Conservation (phyloP, 192 early-diverging fungal genomes). For the Coemansia sp. region DNA sequence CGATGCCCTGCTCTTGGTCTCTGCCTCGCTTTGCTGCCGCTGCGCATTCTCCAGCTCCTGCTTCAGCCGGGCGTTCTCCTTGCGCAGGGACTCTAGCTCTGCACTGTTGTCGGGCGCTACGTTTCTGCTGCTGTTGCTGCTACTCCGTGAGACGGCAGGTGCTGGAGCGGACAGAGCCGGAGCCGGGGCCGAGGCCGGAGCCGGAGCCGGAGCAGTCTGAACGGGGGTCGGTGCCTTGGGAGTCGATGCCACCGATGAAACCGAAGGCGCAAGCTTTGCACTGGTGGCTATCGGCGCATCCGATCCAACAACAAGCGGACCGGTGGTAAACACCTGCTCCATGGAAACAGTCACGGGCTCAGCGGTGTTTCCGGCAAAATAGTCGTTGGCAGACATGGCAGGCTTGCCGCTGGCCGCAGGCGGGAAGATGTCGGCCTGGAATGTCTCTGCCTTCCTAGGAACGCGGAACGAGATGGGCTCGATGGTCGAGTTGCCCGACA, state of each 20-base stretch:
- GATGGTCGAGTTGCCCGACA: conserved; percentile 73
- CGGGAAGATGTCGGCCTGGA: conserved; percentile 96
- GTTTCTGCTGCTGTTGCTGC: conserved; percentile 55
- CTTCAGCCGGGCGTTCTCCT: conserved; percentile 62
- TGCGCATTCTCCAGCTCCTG: conserved; percentile 24
- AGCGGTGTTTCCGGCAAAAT: conserved; percentile 81
- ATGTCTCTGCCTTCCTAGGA: conserved; percentile 91
- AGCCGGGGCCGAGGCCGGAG: not conserved
- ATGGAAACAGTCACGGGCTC: conserved; percentile 62
- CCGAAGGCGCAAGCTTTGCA: not conserved
- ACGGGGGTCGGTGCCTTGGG: too few relatives aligned
- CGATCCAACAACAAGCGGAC: conserved; percentile 33
- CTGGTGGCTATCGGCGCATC: conserved; percentile 6
- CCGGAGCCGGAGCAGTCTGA: not conserved
- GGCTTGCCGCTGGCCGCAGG: conserved; percentile 77
- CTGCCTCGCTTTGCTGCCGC: conserved; percentile 15
- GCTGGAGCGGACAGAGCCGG: conserved; percentile 9
- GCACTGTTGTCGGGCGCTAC: conserved; percentile 24
- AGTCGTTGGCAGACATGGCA: conserved; percentile 88
- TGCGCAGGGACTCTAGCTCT: conserved; percentile 78
- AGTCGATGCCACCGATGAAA: not conserved
- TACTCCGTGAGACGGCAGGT: not conserved
- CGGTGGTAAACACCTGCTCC: conserved; percentile 29
- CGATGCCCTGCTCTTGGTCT: conserved; percentile 4
- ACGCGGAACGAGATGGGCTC: conserved; percentile 98